A percentile compares a stretch with the other conserved stretches of the same genome.
Conservation (phyloP, 2,329 filamentous ascomycete genomes). For the Elsinoe perseae region DNA sequence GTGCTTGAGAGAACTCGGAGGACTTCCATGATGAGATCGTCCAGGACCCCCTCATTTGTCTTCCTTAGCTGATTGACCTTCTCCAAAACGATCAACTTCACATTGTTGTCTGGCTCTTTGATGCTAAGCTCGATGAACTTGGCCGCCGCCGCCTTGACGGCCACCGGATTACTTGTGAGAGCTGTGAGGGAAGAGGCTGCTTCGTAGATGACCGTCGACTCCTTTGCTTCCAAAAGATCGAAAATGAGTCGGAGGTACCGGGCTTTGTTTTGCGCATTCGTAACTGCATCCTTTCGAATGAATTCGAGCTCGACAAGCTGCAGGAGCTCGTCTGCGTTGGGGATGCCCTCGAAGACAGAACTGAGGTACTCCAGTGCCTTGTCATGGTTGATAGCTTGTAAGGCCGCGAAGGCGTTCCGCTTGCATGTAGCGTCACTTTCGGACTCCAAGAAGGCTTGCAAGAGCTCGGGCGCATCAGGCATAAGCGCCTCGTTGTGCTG, state of each 20-base stretch:
- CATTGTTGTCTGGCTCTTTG: constrained; percentile 97
- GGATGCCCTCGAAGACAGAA: constrained; percentile 83
- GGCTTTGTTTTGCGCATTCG: constrained; percentile 92
- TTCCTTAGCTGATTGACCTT: constrained; percentile 80
- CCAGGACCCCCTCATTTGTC: constrained; percentile 82
- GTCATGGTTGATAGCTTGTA: constrained; percentile 86
- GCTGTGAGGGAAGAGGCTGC: constrained; percentile 90
- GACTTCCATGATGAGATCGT: constrained; percentile 95
- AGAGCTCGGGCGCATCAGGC: constrained; percentile 87
- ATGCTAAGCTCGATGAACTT: constrained; percentile 98
- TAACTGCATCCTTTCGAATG: constrained; percentile 92
- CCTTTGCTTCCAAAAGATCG: constrained; percentile 84
- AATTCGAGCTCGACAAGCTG: constrained; percentile 94
- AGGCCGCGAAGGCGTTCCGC: constrained; percentile 89
- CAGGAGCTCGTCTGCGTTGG: constrained; percentile 87
- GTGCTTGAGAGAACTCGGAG: constrained; percentile 88
- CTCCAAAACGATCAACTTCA: constrained; percentile 95
- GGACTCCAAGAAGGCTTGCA: constrained; percentile 78
- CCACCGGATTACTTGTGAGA: constrained; percentile 91
- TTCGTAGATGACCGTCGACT: constrained; percentile 95
- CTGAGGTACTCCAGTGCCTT: constrained; percentile 83
- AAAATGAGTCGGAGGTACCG: constrained; percentile 92
- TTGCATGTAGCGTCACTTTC: constrained; percentile 96
- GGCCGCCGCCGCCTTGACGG: constrained; percentile 88
- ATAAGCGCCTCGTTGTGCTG: constrained; percentile 85